Conservation (phyloP, 441 rosid species). For the Euphorbia schlechtendalii region DNA sequence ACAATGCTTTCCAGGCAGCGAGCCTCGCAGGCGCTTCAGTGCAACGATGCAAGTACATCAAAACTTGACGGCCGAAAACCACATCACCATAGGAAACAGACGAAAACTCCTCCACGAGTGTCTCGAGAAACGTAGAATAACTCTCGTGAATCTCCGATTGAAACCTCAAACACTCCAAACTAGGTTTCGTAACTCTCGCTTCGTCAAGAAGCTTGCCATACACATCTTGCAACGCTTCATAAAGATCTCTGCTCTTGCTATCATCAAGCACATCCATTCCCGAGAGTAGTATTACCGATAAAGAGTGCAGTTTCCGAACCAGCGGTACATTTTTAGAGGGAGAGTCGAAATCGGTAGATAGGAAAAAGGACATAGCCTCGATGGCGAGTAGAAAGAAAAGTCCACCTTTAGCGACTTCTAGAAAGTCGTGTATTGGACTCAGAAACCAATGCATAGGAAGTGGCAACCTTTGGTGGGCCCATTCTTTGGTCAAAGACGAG, state of each 20-base stretch:
- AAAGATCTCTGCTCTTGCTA: slow-evolving; percentile 51
- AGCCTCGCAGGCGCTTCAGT: slow-evolving; percentile 61
- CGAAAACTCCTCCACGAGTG: slow-evolving; percentile 79
- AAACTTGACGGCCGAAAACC: slow-evolving; percentile 71
- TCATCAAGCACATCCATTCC: slow-evolving; percentile 81
- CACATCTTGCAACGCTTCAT: slow-evolving; percentile 63
- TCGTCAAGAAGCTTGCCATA: slow-evolving; percentile 61
- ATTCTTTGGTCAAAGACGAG: slow-evolving; percentile 43
- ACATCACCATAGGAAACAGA: slow-evolving; percentile 84
- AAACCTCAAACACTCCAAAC: slow-evolving; percentile 48
- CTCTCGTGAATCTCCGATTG: slow-evolving; percentile 69
- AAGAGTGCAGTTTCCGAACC: slow-evolving; percentile 80
- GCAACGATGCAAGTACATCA: slow-evolving; percentile 56
- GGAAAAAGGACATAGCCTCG: slow-evolving; percentile 55
- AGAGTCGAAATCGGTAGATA: slow-evolving; percentile 31
- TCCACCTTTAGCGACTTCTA: slow-evolving; percentile 67
- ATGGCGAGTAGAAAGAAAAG: slow-evolving; percentile 74
- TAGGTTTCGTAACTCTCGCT: slow-evolving; percentile 24
- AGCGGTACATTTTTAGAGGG: slow-evolving; percentile 52
- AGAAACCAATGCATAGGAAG: slow-evolving; percentile 92
- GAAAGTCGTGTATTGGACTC: slow-evolving; percentile 52
- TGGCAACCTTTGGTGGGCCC: slow-evolving; percentile 85
- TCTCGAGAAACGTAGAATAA: slow-evolving; percentile 66
- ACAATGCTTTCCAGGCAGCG: slow-evolving; percentile 63
- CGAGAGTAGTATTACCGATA: slow-evolving; percentile 54